Evolutionary conservation across 352 stramenopile genomes (phyloP).

Genomic region (Thalassiosira delicatula): DNA sequence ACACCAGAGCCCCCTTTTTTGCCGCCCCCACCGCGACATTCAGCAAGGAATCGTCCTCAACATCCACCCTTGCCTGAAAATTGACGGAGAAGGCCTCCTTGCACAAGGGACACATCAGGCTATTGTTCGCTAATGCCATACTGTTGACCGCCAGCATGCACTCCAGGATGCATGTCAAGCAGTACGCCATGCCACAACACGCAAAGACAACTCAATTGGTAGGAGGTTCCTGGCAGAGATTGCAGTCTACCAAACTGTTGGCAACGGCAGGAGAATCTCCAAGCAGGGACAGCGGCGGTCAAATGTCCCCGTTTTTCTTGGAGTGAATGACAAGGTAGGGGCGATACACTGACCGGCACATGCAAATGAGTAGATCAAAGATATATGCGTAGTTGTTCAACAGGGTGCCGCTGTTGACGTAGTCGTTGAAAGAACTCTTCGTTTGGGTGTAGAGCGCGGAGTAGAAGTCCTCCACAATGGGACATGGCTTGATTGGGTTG

Average conservation of each 20-base stretch:
- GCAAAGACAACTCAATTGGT: slow-evolving; percentile 89
- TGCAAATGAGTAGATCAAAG: slow-evolving; percentile 97
- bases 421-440: slow-evolving; percentile 97
- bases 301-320: too few species aligned
- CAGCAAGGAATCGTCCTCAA: slow-evolving; percentile 72
- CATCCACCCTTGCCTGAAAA: slow-evolving; percentile 67
- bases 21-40: slow-evolving; percentile 23
- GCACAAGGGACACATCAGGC: slow-evolving; percentile 77
- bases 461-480: slow-evolving; percentile 96
- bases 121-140: slow-evolving; percentile 35
- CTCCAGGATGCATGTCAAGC: slow-evolving; percentile 85
- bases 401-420: slow-evolving; percentile 94
- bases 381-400: slow-evolving; percentile 99
- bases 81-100: slow-evolving; percentile 80
- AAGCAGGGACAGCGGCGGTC: too few species aligned
- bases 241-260: slow-evolving; percentile 85
- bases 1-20: slow-evolving; percentile 16
- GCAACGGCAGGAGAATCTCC: too few species aligned
- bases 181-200: slow-evolving; percentile 92
- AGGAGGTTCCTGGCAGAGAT: slow-evolving; percentile 91
- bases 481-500: slow-evolving; percentile 76
- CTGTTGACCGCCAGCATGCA: slow-evolving; percentile 72
- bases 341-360: slow-evolving; percentile 97
- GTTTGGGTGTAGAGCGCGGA: slow-evolving; percentile 86
- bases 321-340: slow-evolving; percentile 96